Percentiles rank a stretch among this genome's conserved stretches.
Evolutionary conservation across 2,329 filamentous ascomycete species (phyloP).

Genomic region (Fusarium humuli): DNA sequence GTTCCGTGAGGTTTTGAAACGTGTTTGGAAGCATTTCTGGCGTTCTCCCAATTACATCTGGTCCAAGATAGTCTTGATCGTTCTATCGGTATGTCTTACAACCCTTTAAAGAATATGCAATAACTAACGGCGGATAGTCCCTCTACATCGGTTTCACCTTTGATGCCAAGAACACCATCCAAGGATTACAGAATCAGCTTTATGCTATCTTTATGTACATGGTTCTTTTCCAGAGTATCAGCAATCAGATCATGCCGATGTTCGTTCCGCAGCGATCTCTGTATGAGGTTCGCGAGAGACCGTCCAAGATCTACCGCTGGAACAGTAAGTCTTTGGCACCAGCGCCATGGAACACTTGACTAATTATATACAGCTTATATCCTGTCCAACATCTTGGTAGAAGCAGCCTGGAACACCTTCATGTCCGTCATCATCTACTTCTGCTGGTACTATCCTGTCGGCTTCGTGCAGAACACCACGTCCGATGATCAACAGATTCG

Average conservation of each 20-base stretch:
- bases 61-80: conserved; percentile 57
- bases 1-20: conserved; percentile 54
- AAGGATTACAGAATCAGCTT: conserved; percentile 75
- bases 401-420: conserved; percentile 41
- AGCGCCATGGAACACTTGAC: accelerated
- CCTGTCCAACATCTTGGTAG: conserved; percentile 43
- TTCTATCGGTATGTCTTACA: conserved; percentile 31
- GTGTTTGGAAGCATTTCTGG: conserved; percentile 50
- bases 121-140: conserved; percentile 15
- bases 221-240: conserved; percentile 71
- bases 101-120: accelerated
- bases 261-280: conserved; percentile 74
- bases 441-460: conserved; percentile 47
- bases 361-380: conserved; percentile 32
- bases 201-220: conserved; percentile 76
- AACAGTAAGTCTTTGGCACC: conserved; percentile 27
- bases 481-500: conserved; percentile 37
- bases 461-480: conserved; percentile 44
- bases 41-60: conserved; percentile 69
- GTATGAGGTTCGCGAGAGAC: conserved; percentile 76
- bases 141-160: conserved; percentile 78
- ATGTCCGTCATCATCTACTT: conserved; percentile 45
- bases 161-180: conserved; percentile 63
- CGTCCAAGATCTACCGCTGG: conserved; percentile 69
- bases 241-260: conserved; percentile 76